Base-by-base conservation (phyloP, 2,329 filamentous ascomycete genomes). In the Cladophialophora exuberans region DNA sequence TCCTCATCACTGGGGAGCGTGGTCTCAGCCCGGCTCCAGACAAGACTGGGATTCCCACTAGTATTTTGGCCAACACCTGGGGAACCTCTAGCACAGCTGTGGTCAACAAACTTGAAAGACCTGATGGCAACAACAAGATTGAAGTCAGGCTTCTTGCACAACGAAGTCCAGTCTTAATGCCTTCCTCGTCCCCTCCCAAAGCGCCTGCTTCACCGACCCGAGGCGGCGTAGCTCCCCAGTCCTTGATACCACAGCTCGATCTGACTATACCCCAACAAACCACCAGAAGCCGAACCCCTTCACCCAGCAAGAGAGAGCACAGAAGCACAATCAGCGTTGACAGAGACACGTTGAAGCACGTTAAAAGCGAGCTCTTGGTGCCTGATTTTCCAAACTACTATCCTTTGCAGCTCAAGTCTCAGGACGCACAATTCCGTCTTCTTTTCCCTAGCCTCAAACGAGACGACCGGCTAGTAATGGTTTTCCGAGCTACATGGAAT, bases 1-100 rank as follows among this genome's bases (percentile, higher is more conserved):
- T 97, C 20, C 79, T 90, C 22, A 83, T 93, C 13, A 90, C 87
- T 64, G 87, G 86, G 47, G 91, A 96, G 66, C 83, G 87, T 57
- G 84, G 84, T 1, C 78, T 90, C 53, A 81, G 81, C 2, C 72
- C 84, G 15, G 84, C 85, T n/a, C 73, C 75, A 44, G 82, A 85
- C 64, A 83, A 78, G 42, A 80, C 80, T n/a, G 83, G 87, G 36
- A 84, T 96, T 72, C 90, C 92, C 1, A 89, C 88, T 45, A 90
- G 90, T 11, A 85, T 97, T 58, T 83, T 96, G 77, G 92, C 92
- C 26, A 97, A 97, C 69, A 82, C 95, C 52, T 97, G 93, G 93
- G 93, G 93, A 45, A 95, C 86, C 66, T 88, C 85, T 53, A 86
- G 91, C 42, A 96, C 91, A 89, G 83, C 83, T 11, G 82, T 83